Evolutionary conservation across 345 rosid genomes (phyloP).

Genomic region (Leavenworthia alabamica): DNA sequence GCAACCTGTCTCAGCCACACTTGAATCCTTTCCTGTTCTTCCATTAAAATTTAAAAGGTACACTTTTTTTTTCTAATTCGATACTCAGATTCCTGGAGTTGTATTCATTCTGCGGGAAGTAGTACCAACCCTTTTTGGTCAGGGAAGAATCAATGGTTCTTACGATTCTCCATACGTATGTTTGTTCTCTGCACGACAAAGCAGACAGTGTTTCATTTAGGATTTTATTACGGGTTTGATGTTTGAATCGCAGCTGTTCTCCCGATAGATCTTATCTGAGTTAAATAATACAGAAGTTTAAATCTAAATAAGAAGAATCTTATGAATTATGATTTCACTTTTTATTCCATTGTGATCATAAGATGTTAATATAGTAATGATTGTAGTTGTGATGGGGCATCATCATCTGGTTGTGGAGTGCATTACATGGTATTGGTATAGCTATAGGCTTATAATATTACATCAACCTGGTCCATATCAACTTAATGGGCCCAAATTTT

Average conservation of each 20-base stretch:
- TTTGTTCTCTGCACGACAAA: slow-evolving; percentile 8
- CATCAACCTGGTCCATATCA: neutral
- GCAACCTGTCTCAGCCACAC: slow-evolving; percentile 75
- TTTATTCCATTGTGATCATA: neutral
- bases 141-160: slow-evolving; percentile 6
- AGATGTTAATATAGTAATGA: neutral
- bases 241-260: neutral
- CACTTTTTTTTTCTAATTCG: neutral
- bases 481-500: neutral
- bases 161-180: slow-evolving; percentile 1
- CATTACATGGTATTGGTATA: neutral
- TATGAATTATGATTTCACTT: neutral
- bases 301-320: slow-evolving; percentile 13
- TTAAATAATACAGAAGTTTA: slow-evolving; percentile 3
- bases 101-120: slow-evolving; percentile 4
- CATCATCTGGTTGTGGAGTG: neutral
- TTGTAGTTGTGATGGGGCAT: neutral
- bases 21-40: slow-evolving; percentile 22
- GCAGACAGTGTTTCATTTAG: slow-evolving; percentile 6
- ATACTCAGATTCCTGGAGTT: slow-evolving; percentile 6
- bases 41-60: slow-evolving; percentile 21
- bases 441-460: neutral
- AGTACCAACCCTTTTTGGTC: slow-evolving; percentile 7
- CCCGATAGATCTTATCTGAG: slow-evolving; percentile 3
- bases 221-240: slow-evolving; percentile 12